phyloP scores from a whole-genome alignment of 257 asterid genomes.

The Capsicum baccatum region DNA sequence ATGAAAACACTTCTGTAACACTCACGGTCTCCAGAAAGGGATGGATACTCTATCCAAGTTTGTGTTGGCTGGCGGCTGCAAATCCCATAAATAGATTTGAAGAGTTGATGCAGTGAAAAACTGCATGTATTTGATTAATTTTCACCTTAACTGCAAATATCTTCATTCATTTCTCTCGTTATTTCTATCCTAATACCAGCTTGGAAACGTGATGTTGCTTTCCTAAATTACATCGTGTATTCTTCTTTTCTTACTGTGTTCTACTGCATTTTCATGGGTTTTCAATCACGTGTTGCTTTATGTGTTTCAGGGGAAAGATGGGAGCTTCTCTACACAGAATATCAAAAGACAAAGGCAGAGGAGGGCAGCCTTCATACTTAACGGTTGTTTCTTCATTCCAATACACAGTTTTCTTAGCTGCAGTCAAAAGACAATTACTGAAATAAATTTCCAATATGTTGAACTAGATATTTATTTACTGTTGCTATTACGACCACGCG shows the following conservation, averaged over 20 bases:
- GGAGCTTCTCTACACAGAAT: slow-evolving; percentile 72
- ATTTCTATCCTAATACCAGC: slow-evolving; percentile 20
- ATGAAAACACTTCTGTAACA: background rate
- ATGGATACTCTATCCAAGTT: background rate
- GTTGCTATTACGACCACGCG: too few relatives aligned
- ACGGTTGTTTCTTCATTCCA: slow-evolving; percentile 44
- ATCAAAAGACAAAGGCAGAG: slow-evolving; percentile 52
- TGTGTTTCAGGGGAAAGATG: slow-evolving; percentile 69
- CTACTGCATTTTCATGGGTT: background rate
- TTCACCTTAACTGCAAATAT: background rate
- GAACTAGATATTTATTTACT: background rate
- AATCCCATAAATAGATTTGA: background rate
- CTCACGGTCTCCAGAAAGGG: background rate
- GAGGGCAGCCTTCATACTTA: slow-evolving; percentile 74
- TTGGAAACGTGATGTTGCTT: background rate
- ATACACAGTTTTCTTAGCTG: background rate
- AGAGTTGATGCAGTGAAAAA: background rate
- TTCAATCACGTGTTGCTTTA: background rate
- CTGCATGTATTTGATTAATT: background rate
- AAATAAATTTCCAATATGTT: background rate
- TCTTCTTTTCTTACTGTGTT: background rate
- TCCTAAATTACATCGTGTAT: background rate
- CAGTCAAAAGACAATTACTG: background rate
- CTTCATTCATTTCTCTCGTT: slow-evolving; percentile 20
- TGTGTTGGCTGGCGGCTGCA: background rate